Evolutionary conservation across 345 rosid species (phyloP).

Genomic region (Ailanthus altissimus): DNA sequence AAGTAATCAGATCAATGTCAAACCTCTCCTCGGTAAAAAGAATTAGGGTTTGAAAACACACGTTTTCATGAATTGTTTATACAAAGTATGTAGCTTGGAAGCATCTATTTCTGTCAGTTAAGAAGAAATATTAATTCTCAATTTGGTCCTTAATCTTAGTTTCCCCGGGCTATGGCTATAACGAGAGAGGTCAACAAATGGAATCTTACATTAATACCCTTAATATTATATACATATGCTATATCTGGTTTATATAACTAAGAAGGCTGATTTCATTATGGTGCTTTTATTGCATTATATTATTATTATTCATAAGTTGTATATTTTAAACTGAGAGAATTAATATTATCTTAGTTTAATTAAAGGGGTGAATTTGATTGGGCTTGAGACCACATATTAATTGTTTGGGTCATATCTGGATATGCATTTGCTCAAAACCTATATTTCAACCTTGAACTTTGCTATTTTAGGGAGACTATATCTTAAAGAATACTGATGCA

Average conservation of each 20-base stretch:
- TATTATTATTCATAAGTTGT: not conserved
- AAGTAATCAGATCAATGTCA: conserved; percentile 39
- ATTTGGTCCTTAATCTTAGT: conserved; percentile 7
- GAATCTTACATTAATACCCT: conserved; percentile 42
- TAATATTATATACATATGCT: not conserved
- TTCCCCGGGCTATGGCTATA: conserved; percentile 23
- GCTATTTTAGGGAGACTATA: not conserved
- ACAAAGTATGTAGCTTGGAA: conserved; percentile 12
- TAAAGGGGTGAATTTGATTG: not conserved
- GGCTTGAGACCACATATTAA: not conserved
- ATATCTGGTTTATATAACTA: not conserved
- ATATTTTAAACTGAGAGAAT: not conserved
- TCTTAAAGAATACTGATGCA: not conserved
- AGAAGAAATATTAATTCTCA: conserved; percentile 6
- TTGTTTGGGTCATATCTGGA: not conserved
- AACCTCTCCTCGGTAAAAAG: conserved; percentile 35
- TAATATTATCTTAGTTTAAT: conserved; percentile 5
- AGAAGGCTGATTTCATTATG: not conserved
- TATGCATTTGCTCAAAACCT: not conserved
- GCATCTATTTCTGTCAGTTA: conserved; percentile 28
- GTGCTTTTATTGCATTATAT: conserved; percentile 6
- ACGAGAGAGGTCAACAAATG: conserved; percentile 23
- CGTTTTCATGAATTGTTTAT: conserved; percentile 23
- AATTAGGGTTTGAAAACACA: conserved; percentile 27
- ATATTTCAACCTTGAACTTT: not conserved